Evolutionary conservation across 345 rosid species (phyloP), one percentile per base, ranked within the genome.

Genomic region (Kernera saxatilis): DNA sequence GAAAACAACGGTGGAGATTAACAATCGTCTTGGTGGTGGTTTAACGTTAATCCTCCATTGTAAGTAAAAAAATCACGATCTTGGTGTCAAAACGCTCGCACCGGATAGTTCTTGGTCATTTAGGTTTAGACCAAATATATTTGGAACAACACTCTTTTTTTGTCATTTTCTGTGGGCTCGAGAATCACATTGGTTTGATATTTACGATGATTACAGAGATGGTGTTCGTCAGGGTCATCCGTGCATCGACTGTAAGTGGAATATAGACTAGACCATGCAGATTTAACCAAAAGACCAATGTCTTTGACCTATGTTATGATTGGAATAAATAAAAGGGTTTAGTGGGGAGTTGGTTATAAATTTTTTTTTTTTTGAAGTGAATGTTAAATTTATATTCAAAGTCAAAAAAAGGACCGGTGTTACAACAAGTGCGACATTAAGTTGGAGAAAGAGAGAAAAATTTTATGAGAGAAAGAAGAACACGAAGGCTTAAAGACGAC

Each of bases 21-120:
- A 22, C 6, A 61, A 71, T 71, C 62, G 45, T 41, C 75, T 71
- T n/a, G 30, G 17, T 62, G 54, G 8, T 61, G 53, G 52, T 52
- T 71, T 36, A 43, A 43, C 29, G 52, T 6, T 41, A 43, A 15
- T 0, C 18, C 21, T 30, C 8, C 54, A 22, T 15, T 72, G 76
- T 17, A 72, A 63, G 29, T 72, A 55, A 0, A 14, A 13, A 7
- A 2, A 71, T 19, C 0, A 17, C 18, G 76, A 72, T 35, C 46
- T 52, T 13, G 32, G 64, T 3, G n/a, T 53, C 48, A 15, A 11
- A 41, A n/a, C 10, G 12, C 19, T 72, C 14, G 15, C 37, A 21
- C 63, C 54, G 4, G 1, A 63, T 62, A 15, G 43, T 7, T 41
- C 55, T 40, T 71, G 63, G 63, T 62, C 54, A 25, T 72, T 54